Evolutionary conservation across 164 flowering plant genomes (phyloP), one percentile per base, ranked within the genome.

Genomic region (Berberis vulgaris): DNA sequence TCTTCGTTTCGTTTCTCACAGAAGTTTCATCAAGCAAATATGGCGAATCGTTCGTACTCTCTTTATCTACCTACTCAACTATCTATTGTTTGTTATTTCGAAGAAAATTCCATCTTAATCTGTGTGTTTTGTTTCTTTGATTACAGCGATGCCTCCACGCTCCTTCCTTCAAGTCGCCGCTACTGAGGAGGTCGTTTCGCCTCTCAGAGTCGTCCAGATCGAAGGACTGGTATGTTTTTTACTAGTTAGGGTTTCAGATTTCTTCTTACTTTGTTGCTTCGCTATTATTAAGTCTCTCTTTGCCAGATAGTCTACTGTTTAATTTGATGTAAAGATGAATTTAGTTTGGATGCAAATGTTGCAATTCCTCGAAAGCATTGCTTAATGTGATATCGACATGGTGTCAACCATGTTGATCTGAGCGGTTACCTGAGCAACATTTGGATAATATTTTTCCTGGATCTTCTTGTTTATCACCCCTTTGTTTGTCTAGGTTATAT

Each of bases 161-260:
- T 87, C 94, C 6, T 87, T 87, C 59, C 83, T 83, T 1, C 90
- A 87, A 68, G 90, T 70, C 39, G 90, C 84, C 4, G 64, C 85
- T 2, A 70, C 89, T 1, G 89, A 85, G 76, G 93, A 87, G 74
- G 86, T 81, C 43, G 84, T 79, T 56, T 65, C 89, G 38, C 93
- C 93, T 7, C 83, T 87, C 40, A 62, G 89, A 40, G 93, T 85
- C 7, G 93, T 87, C 54, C 93, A 87, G 79, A 87, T 87, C 49
- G 93, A 87, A 62, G 93, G 80, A 49, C 66, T 77, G 75, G 80
- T 77, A 68, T 65, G 47, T 47, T 55, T 56, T 10, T 57, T 5
- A 2, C 52, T 26, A 26, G 26, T 26, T 26, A 26, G 26, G 26
- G 26, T 26, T 26, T 26, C 26, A 26, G 26, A 26, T 42, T 39